Evolutionary conservation across 1,284 basidiomycete species (phyloP).

Genomic region (Sanghuangporus baumii): DNA sequence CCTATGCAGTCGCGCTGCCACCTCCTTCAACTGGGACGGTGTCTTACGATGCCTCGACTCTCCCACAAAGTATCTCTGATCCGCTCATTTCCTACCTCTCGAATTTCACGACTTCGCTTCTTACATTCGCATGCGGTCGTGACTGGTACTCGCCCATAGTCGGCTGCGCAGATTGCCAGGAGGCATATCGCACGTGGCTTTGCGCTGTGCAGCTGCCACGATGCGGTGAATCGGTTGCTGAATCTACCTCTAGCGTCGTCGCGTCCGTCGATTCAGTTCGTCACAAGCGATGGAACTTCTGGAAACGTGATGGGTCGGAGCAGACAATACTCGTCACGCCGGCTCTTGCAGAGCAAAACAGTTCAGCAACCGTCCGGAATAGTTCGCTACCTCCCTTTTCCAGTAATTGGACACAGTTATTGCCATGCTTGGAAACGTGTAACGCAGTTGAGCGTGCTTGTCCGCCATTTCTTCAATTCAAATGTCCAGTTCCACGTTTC

Average conservation of each 20-base stretch:
- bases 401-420: slow-evolving; percentile 48
- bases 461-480: slow-evolving; percentile 66
- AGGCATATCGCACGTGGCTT: slow-evolving; percentile 74
- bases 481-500: slow-evolving; percentile 59
- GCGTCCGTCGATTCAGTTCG: slow-evolving; percentile 24
- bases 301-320: slow-evolving; percentile 2
- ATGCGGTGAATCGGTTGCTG: slow-evolving; percentile 49
- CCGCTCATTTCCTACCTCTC: slow-evolving; percentile 55
- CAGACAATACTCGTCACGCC: slow-evolving; percentile 24
- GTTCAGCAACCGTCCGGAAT: slow-evolving; percentile 37
- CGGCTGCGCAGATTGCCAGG: slow-evolving; percentile 71
- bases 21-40: slow-evolving; percentile 31
- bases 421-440: slow-evolving; percentile 79
- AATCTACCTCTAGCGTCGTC: slow-evolving; percentile 24
- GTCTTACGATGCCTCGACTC: slow-evolving; percentile 42
- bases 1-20: slow-evolving; percentile 67
- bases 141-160: slow-evolving; percentile 78
- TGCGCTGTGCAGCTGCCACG: slow-evolving; percentile 70
- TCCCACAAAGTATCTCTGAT: slow-evolving; percentile 44
- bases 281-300: slow-evolving; percentile 18
- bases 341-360: slow-evolving; percentile 38
- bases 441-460: slow-evolving; percentile 70
- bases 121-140: slow-evolving; percentile 72
- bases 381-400: slow-evolving; percentile 40
- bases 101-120: slow-evolving; percentile 70